Percentiles rank a stretch among this genome's conserved stretches.
Conservation (phyloP, 768 basidiomycete genomes). For the Tulasnella sp. region DNA sequence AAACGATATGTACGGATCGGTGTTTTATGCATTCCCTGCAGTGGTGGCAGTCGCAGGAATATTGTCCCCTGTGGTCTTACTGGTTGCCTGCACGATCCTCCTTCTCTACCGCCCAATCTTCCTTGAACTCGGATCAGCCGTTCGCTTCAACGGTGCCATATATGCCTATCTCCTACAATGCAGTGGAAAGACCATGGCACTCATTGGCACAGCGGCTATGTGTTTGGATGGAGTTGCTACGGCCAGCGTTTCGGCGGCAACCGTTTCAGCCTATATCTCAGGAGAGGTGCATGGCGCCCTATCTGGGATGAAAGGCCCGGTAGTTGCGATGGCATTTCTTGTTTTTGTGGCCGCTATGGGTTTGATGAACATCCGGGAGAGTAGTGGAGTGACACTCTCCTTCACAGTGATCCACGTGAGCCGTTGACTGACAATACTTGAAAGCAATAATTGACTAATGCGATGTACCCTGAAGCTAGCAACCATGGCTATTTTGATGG, state of each 20-base stretch:
- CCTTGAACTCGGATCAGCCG: slow-evolving; percentile 56
- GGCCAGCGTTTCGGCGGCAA: slow-evolving; percentile 59
- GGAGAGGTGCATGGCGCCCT: slow-evolving; percentile 41
- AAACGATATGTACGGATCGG: slow-evolving; percentile 18
- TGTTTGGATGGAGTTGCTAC: slow-evolving; percentile 65
- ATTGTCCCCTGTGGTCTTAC: slow-evolving; percentile 35
- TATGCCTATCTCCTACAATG: slow-evolving; percentile 59
- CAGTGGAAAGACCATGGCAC: slow-evolving; percentile 49
- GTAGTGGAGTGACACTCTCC: slow-evolving; percentile 45
- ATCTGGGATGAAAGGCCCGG: slow-evolving; percentile 41
- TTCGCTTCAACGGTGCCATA: slow-evolving; percentile 59
- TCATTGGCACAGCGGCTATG: slow-evolving; percentile 53
- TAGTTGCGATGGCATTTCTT: slow-evolving; percentile 44
- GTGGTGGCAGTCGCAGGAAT: slow-evolving; percentile 49
- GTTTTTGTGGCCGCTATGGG: slow-evolving; percentile 43
- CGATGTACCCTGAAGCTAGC: slow-evolving; percentile 31
- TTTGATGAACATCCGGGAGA: slow-evolving; percentile 49
- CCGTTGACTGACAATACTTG: too few relatives aligned
- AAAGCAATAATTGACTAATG: background rate
- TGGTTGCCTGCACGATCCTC: slow-evolving; percentile 47
- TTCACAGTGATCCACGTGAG: slow-evolving; percentile 50
- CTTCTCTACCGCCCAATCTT: slow-evolving; percentile 68
- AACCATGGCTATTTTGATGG: slow-evolving; percentile 45
- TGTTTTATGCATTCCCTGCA: slow-evolving; percentile 59
- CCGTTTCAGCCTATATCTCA: slow-evolving; percentile 53